Conservation (phyloP, 2,329 filamentous ascomycete genomes). For the Colletotrichum caudatum region DNA sequence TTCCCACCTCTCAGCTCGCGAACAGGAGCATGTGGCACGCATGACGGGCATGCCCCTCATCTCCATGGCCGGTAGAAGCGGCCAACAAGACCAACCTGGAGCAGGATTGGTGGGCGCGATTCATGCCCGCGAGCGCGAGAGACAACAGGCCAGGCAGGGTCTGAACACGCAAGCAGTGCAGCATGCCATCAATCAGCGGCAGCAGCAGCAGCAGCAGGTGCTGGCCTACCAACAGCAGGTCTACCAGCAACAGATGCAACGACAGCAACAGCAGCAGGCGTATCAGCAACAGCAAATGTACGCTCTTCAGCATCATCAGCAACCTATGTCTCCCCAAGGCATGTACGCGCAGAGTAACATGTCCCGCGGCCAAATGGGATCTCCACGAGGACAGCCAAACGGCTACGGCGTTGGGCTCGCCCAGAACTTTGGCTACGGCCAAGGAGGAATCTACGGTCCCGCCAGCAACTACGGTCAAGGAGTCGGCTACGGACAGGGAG, state of each 20-base stretch:
- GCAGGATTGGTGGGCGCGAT: slow-evolving; percentile 82
- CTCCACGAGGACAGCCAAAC: slow-evolving; percentile 22
- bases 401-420: slow-evolving; percentile 20
- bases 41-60: slow-evolving; percentile 83
- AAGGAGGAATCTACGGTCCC: slow-evolving; percentile 19
- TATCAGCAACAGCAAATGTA: slow-evolving; percentile 47
- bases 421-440: slow-evolving; percentile 30
- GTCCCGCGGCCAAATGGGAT: slow-evolving; percentile 34
- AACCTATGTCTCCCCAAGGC: slow-evolving; percentile 37
- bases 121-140: slow-evolving; percentile 83
- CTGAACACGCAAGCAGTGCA: slow-evolving; percentile 78
- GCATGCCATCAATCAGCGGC: slow-evolving; percentile 76
- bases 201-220: slow-evolving; percentile 62
- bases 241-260: slow-evolving; percentile 51
- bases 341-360: slow-evolving; percentile 40
- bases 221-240: slow-evolving; percentile 57
- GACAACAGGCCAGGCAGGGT: slow-evolving; percentile 75
- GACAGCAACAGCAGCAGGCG: slow-evolving; percentile 48
- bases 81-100: slow-evolving; percentile 64
- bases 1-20: slow-evolving; percentile 81
- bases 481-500: slow-evolving; percentile 24
- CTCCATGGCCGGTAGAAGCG: slow-evolving; percentile 61
- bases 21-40: slow-evolving; percentile 89
- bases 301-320: slow-evolving; percentile 40
- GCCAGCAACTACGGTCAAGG: slow-evolving; percentile 21